Percentiles rank a stretch among this genome's conserved stretches.
Conservation (phyloP, 129 eudicot species). For the Lactuca saligna region DNA sequence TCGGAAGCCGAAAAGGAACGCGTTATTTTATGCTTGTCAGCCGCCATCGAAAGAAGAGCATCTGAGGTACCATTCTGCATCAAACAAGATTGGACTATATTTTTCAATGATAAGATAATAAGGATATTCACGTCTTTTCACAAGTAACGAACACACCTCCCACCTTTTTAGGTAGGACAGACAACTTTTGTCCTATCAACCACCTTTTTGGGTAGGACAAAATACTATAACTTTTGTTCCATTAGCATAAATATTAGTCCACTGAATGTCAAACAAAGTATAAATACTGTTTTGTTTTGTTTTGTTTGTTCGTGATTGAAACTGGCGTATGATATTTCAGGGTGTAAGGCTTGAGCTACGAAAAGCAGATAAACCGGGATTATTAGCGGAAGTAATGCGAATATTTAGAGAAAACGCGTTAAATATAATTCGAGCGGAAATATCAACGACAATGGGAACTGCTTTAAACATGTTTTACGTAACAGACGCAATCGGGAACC, state of each 20-base stretch:
- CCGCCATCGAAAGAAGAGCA: slow-evolving; percentile 68
- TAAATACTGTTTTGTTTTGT: no score
- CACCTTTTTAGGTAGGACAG: no score
- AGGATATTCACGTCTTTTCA: no score
- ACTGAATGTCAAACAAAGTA: no score
- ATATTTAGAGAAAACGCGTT: slow-evolving; percentile 66
- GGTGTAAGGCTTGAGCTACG: slow-evolving; percentile 67
- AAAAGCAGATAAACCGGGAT: slow-evolving; percentile 42
- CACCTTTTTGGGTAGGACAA: no score
- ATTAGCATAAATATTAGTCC: no score
- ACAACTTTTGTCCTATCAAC: neutral
- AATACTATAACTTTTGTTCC: neutral
- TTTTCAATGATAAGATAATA: no score
- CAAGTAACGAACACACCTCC: no score
- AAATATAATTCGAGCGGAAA: slow-evolving; percentile 61
- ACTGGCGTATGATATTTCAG: slow-evolving; percentile 31
- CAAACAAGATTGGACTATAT: no score
- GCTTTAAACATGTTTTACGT: slow-evolving; percentile 55
- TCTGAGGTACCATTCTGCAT: slow-evolving; percentile 46
- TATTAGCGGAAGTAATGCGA: slow-evolving; percentile 61
- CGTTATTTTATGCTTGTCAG: slow-evolving; percentile 53
- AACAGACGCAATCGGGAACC: slow-evolving; percentile 56
- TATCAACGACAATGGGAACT: slow-evolving; percentile 43
- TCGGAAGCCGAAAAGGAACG: slow-evolving; percentile 70
- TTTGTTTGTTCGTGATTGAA: no score